Evolutionary conservation across 352 stramenopile species (phyloP).

Genomic region (Phytophthora podocarpi): DNA sequence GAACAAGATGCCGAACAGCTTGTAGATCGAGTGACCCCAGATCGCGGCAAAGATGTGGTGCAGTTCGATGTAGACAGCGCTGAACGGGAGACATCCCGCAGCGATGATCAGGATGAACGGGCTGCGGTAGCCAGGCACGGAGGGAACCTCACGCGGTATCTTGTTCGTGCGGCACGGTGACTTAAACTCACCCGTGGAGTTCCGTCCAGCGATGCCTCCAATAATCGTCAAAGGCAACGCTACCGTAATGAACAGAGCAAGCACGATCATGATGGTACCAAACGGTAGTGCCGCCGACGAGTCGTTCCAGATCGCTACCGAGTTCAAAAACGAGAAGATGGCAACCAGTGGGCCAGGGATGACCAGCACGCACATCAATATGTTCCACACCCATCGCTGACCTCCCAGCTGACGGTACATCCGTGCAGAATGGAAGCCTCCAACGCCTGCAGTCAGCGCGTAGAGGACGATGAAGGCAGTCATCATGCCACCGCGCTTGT

Average conservation of each 20-base stretch:
- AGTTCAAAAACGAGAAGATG: constrained; percentile 96
- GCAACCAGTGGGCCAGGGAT: constrained; percentile 92
- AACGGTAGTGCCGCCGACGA: constrained; percentile 96
- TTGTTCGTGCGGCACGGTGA: constrained; percentile 96
- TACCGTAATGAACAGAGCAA: constrained; percentile 93
- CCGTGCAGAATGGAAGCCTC: constrained; percentile 91
- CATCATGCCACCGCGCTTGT: constrained; percentile 92
- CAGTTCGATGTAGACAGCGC: constrained; percentile 98
- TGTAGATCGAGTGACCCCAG: constrained; percentile 99
- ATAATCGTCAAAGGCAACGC: constrained; percentile 94
- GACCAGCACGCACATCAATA: constrained; percentile 89
- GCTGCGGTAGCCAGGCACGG: constrained; percentile 89
- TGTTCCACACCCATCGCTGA: constrained; percentile 96
- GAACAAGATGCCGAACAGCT: constrained; percentile 97
- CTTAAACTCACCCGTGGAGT: constrained; percentile 91
- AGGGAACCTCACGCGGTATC: constrained; percentile 94
- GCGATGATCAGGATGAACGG: constrained; percentile 90
- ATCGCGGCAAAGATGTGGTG: constrained; percentile 98
- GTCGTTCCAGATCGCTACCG: constrained; percentile 94
- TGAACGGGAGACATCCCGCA: constrained; percentile 97
- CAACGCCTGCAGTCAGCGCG: constrained; percentile 93
- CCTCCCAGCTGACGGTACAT: constrained; percentile 96
- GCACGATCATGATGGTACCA: constrained; percentile 95
- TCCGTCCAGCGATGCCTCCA: constrained; percentile 94
- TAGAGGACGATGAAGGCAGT: constrained; percentile 95